Percentiles rank a stretch among this genome's conserved stretches.
These are phyloP conservation scores for Pseudocercospora fuligena DNA, from an alignment of 2,329 filamentous ascomycete genomes.

Conservation along the genomic window DNA sequence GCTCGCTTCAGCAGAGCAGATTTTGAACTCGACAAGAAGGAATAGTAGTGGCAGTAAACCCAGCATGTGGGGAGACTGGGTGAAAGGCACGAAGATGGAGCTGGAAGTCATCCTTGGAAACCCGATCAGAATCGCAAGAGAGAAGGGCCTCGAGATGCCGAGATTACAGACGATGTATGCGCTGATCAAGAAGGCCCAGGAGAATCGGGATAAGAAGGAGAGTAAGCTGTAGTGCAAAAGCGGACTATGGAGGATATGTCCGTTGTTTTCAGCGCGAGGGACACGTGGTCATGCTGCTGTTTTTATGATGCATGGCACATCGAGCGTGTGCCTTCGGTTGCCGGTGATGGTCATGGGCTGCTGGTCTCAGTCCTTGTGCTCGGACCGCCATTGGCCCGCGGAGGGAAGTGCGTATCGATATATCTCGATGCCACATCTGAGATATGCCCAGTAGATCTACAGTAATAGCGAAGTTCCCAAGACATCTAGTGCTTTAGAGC, in stretches of 20 bases:
- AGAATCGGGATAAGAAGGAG: constrained; percentile 51
- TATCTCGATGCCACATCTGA: neutral
- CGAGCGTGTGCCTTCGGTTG: neutral
- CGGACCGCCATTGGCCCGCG: constrained; percentile 7
- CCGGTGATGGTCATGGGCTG: constrained; percentile 4
- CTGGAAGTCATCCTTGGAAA: constrained; percentile 75
- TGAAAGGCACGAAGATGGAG: constrained; percentile 68
- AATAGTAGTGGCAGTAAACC: constrained; percentile 65
- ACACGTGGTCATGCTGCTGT: neutral
- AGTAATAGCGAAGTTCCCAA: neutral
- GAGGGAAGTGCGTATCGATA: neutral
- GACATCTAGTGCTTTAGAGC: neutral
- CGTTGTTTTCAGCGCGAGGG: neutral
- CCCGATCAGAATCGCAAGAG: constrained; percentile 67
- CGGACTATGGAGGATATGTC: neutral
- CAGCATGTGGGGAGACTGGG: constrained; percentile 73
- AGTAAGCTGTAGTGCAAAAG: constrained; percentile 27
- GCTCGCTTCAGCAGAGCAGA: constrained; percentile 66
- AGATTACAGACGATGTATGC: constrained; percentile 71
- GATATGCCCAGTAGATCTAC: neutral
- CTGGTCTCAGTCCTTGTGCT: constrained; percentile 1
- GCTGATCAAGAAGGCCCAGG: constrained; percentile 65
- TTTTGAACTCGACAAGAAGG: constrained; percentile 65
- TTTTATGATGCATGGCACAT: neutral
- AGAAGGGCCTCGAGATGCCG: constrained; percentile 67